phyloP scores from a whole-genome alignment of 352 stramenopile genomes.

The Globisporangium middletonii region DNA sequence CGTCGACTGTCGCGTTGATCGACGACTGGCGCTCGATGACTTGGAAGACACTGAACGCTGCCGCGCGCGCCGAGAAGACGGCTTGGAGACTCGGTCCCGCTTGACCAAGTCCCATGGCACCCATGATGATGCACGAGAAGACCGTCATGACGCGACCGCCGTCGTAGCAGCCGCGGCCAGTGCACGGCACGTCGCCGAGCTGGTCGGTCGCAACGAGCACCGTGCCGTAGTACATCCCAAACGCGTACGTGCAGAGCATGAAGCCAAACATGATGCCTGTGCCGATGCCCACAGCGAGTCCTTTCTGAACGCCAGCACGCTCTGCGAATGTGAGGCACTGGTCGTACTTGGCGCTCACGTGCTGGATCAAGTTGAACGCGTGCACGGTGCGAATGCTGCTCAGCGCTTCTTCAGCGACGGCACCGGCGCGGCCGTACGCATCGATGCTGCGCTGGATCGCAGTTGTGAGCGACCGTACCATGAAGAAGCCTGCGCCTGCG shows the following conservation, averaged over 20 bases:
- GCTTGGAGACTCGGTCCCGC: conserved; percentile 56
- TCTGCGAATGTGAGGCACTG: conserved; percentile 34
- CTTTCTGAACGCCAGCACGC: conserved; percentile 41
- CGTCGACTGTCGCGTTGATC: conserved; percentile 26
- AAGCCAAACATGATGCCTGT: conserved; percentile 64
- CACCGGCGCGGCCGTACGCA: conserved; percentile 56
- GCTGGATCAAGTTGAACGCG: conserved; percentile 65
- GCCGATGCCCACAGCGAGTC: conserved; percentile 44
- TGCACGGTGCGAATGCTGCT: conserved; percentile 72
- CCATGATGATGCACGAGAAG: conserved; percentile 69
- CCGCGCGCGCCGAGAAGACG: conserved; percentile 43
- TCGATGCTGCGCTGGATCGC: conserved; percentile 46
- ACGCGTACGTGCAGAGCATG: conserved; percentile 65
- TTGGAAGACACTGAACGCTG: conserved; percentile 58
- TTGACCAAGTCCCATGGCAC: conserved; percentile 66
- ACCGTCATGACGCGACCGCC: conserved; percentile 62
- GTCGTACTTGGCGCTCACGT: conserved; percentile 60
- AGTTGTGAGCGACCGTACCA: conserved; percentile 41
- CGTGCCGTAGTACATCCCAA: conserved; percentile 76
- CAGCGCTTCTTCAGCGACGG: conserved; percentile 61
- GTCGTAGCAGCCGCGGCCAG: conserved; percentile 49
- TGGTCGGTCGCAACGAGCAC: conserved; percentile 54
- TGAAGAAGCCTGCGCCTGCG: conserved; percentile 40
- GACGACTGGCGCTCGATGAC: conserved; percentile 57
- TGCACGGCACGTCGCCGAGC: conserved; percentile 18